Conservation (phyloP, 202 grass and related monocot species). For the Setaria viridis region DNA sequence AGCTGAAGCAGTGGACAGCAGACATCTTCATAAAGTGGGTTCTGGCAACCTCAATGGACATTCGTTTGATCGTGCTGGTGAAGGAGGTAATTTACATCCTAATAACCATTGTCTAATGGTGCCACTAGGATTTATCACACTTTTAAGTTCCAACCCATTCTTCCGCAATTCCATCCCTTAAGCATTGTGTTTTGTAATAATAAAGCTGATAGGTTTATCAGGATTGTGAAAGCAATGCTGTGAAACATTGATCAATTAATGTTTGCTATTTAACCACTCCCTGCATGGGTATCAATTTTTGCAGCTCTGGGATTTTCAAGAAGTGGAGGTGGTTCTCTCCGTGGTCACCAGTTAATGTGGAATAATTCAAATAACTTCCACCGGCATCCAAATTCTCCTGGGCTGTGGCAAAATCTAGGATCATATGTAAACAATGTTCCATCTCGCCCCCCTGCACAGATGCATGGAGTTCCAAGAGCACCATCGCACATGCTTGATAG, state of each 20-base stretch:
- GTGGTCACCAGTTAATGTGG: slow-evolving; percentile 75
- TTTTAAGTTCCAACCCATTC: slow-evolving; percentile 20
- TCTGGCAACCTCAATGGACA: slow-evolving; percentile 69
- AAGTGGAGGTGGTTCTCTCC: slow-evolving; percentile 71
- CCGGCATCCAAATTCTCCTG: slow-evolving; percentile 54
- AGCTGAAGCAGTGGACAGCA: slow-evolving; percentile 57
- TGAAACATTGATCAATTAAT: slow-evolving; percentile 22
- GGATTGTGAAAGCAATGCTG: slow-evolving; percentile 19
- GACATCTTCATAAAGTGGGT: slow-evolving; percentile 70
- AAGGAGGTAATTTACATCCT: slow-evolving; percentile 57
- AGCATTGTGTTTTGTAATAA: not conserved
- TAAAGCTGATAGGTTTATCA: slow-evolving; percentile 26
- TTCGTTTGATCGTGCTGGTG: slow-evolving; percentile 61
- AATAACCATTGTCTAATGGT: slow-evolving; percentile 27
- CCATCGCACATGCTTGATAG: slow-evolving; percentile 72
- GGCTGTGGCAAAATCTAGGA: slow-evolving; percentile 65
- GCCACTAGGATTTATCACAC: not conserved
- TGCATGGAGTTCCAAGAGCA: slow-evolving; percentile 67
- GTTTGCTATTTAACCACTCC: slow-evolving; percentile 30
- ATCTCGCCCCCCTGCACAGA: slow-evolving; percentile 54
- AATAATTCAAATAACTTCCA: slow-evolving; percentile 73
- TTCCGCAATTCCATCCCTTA: not conserved
- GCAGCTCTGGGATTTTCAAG: slow-evolving; percentile 76
- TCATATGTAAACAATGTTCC: slow-evolving; percentile 67
- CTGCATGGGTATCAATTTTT: slow-evolving; percentile 30